Percentiles rank a stretch among this genome's conserved stretches.
Evolutionary conservation across 352 stramenopile species (phyloP).

Genomic region (Phytophthora fragariae): DNA sequence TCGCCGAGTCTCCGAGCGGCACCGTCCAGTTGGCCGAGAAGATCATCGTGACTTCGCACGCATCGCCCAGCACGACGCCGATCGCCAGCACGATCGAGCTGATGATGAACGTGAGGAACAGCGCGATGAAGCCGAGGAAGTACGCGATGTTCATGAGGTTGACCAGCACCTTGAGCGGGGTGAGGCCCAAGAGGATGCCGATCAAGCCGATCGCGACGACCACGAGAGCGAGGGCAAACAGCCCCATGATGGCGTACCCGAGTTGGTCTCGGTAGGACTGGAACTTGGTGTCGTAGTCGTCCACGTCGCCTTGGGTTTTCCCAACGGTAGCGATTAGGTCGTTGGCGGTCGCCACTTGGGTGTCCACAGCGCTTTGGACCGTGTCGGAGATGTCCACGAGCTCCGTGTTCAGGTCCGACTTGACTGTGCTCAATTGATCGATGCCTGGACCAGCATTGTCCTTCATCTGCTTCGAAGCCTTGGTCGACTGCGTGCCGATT

Average conservation of each 20-base stretch:
- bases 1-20: slow-evolving; percentile 53
- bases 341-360: slow-evolving; percentile 37
- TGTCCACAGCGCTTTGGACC: slow-evolving; percentile 51
- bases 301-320: slow-evolving; percentile 39
- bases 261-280: slow-evolving; percentile 51
- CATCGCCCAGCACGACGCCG: slow-evolving; percentile 67
- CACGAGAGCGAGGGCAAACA: slow-evolving; percentile 65
- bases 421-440: slow-evolving; percentile 40
- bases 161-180: slow-evolving; percentile 61
- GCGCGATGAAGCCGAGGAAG: slow-evolving; percentile 69
- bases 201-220: slow-evolving; percentile 68
- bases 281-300: slow-evolving; percentile 46
- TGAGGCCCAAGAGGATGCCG: slow-evolving; percentile 72
- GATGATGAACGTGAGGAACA: slow-evolving; percentile 73
- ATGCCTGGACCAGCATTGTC: slow-evolving; percentile 47
- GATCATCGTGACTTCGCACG: slow-evolving; percentile 63
- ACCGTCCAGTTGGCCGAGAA: slow-evolving; percentile 65
- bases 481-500: slow-evolving; percentile 45
- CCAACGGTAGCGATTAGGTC: slow-evolving; percentile 43
- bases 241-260: slow-evolving; percentile 50
- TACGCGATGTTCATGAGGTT: slow-evolving; percentile 83
- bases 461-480: slow-evolving; percentile 44
- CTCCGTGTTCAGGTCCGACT: slow-evolving; percentile 41
- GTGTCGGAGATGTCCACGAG: slow-evolving; percentile 49
- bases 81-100: slow-evolving; percentile 60